Evolutionary conservation across 768 basidiomycete genomes (phyloP), one percentile per base, ranked within the genome.

Genomic region (Sutorius australiensis): DNA sequence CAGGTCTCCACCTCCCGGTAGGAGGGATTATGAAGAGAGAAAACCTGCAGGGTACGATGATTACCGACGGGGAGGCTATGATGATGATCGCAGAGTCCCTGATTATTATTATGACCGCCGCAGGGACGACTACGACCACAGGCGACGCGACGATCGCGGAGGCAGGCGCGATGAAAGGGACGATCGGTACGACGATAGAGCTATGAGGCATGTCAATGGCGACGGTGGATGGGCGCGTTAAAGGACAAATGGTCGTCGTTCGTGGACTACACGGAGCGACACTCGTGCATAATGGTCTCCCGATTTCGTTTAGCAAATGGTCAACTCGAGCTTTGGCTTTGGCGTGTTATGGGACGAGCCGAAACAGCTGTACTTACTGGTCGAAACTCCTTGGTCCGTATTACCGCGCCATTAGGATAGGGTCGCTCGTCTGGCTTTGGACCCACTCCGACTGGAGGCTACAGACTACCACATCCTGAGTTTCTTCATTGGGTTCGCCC

Each of bases 31-130:
- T 73, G 87, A 90, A 77, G 87, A 90, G 74, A 83, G 79, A 81
- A 86, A 86, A 80, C 81, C 87, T 83, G 86, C 87, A 84, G 88
- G 87, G 84, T 89, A 90, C 84, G 89, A 91, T 82, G 86, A 89
- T 81, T 78, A 83, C 73, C 84, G 89, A 72, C 85, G 89, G 73
- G 87, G 86, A 66, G 83, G 82, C 66, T 82, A 77, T 61, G 73
- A 84, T 82, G 86, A 88, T 83, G 84, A 84, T 72, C 86, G 82
- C 76, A 84, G 82, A 83, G 80, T 75, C 70, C 86, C 86, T 84
- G 86, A 89, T 80, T 81, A 80, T 78, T 83, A 86, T 84, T 84
- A 85, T 85, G 87, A 89, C 72, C 87, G 89, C 68, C 86, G 86
- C 76, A 87, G 87, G 84, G 87, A 90, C 71, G 86, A 87, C 69